These are phyloP conservation scores for Dalechampia spathulata DNA, from an alignment of 441 rosid species.

Conservation along the genomic window DNA sequence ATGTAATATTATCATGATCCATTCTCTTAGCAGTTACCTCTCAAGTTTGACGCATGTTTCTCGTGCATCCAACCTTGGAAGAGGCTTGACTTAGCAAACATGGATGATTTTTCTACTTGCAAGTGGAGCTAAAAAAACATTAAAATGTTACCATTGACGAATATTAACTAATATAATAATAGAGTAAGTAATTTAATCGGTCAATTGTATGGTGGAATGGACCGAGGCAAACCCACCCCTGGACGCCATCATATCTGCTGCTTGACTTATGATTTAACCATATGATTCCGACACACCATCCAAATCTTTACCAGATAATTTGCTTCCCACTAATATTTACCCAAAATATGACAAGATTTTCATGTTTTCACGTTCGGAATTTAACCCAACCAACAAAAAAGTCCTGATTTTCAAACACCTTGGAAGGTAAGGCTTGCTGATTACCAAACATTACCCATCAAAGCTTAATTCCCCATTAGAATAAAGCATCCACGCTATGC, in stretches of 20 bases:
- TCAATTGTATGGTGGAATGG: constrained; percentile 1
- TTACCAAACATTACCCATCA: constrained; percentile 19
- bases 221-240: background rate
- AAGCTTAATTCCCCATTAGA: background rate
- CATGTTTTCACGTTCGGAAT: no score
- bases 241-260: background rate
- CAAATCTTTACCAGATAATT: no score
- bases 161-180: no score
- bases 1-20: no score
- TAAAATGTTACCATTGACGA: background rate
- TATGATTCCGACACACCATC: no score
- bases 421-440: constrained; percentile 11
- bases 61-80: background rate
- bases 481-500: no score
- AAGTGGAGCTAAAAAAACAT: constrained; percentile 11
- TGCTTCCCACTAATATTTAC: no score
- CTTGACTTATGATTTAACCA: no score
- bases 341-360: no score
- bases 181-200: no score
- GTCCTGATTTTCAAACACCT: constrained; percentile 12
- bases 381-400: constrained; percentile 21
- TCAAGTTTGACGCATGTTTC: constrained; percentile 5
- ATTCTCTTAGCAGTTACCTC: no score
- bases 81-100: no score
- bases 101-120: constrained; percentile 11